These are phyloP conservation scores for apple (Malus domestica) DNA, from an alignment of 306 rosid species.

Conservation along the genomic window DNA sequence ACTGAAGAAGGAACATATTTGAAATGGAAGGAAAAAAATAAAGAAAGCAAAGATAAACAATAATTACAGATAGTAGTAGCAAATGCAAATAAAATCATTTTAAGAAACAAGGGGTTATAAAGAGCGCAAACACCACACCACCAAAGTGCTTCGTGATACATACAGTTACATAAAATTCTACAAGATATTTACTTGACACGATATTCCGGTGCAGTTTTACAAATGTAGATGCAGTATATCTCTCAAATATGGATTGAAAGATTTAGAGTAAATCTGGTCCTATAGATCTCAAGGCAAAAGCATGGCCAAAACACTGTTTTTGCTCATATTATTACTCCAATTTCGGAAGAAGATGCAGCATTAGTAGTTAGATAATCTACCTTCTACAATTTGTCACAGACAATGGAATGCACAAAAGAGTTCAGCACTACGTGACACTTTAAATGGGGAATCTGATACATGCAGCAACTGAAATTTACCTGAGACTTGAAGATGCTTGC, in stretches of 20 bases:
- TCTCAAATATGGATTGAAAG: not conserved
- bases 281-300: not conserved
- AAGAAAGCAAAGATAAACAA: not conserved
- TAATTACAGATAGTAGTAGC: not conserved
- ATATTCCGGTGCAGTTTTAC: not conserved
- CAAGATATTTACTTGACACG: not conserved
- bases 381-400: not conserved
- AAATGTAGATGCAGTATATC: not conserved
- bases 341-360: not conserved
- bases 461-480: constrained; percentile 27
- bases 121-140: not conserved
- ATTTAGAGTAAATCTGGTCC: not conserved
- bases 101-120: not conserved
- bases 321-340: too few species aligned
- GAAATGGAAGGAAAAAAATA: not conserved
- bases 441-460: not conserved
- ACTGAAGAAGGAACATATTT: not conserved
- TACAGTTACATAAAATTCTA: not conserved
- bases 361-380: not conserved
- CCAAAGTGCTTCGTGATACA: not conserved
- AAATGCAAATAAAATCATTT: not conserved
- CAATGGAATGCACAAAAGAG: not conserved
- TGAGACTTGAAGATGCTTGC: constrained; percentile 55
- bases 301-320: not conserved
- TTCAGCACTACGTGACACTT: not conserved